A percentile compares a stretch with the other conserved stretches of the same genome.
Conservation (phyloP, 495 filamentous ascomycete species). For the Annulohypoxylon stygium region DNA sequence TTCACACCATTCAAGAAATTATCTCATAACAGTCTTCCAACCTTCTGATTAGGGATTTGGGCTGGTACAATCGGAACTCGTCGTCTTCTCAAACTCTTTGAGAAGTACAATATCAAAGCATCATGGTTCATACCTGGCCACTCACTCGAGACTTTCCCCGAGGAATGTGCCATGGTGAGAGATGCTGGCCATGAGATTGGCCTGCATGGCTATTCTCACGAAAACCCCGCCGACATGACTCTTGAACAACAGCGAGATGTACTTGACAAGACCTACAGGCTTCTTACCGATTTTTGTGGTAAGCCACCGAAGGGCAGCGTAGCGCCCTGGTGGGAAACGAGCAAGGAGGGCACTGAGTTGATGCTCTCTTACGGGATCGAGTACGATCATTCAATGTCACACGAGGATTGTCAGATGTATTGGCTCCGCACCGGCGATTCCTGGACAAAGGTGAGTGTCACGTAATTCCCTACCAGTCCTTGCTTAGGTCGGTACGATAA, state of each 20-base stretch:
- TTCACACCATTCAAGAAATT: background rate
- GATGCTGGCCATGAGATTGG: constrained; percentile 85
- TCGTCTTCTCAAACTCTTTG: constrained; percentile 79
- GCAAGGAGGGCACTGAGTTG: constrained; percentile 74
- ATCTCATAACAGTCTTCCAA: constrained; percentile 3
- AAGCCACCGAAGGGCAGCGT: constrained; percentile 80
- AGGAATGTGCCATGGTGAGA: constrained; percentile 78
- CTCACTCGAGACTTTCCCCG: constrained; percentile 81
- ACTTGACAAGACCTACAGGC: constrained; percentile 79
- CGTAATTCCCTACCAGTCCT: background rate
- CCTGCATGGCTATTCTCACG: constrained; percentile 80
- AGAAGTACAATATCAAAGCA: constrained; percentile 84
- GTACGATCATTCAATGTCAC: constrained; percentile 65
- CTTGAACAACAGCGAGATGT: constrained; percentile 80
- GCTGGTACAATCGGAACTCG: constrained; percentile 79
- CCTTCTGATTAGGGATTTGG: constrained; percentile 67
- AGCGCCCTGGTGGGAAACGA: constrained; percentile 76
- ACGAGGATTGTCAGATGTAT: constrained; percentile 70
- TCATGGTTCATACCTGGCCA: constrained; percentile 90
- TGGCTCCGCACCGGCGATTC: constrained; percentile 63
- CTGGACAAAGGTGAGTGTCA: constrained; percentile 54
- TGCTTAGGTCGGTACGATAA: too few relatives aligned
- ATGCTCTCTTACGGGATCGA: constrained; percentile 77
- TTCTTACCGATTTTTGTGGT: constrained; percentile 79
- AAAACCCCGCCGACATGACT: constrained; percentile 80